phyloP scores from a whole-genome alignment of 2,329 filamentous ascomycete genomes.

The Harringtonia aguacate region DNA sequence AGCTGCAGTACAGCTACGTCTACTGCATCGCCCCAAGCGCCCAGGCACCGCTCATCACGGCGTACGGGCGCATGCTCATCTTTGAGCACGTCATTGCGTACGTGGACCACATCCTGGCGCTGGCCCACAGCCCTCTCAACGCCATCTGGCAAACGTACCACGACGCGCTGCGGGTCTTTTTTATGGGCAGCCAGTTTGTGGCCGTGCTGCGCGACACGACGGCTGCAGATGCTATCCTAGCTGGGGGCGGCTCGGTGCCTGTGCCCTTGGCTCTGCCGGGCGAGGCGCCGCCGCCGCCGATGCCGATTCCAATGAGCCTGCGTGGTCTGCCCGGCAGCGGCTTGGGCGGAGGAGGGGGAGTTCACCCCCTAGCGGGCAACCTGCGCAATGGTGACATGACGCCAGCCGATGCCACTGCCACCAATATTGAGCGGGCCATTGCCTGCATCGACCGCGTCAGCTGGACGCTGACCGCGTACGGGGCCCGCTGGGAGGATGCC shows the following conservation, averaged over 20 bases:
- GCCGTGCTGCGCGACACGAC: conserved; percentile 45
- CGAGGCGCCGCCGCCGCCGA: conserved; percentile 38
- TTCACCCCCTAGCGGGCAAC: no score
- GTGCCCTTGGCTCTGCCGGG: conserved; percentile 32
- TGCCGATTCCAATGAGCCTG: no score
- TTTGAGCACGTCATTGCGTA: conserved; percentile 85
- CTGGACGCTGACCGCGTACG: conserved; percentile 44
- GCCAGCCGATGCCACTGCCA: conserved; percentile 16
- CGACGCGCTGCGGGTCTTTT: conserved; percentile 77
- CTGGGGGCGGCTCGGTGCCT: conserved; percentile 31
- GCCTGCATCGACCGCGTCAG: conserved; percentile 42
- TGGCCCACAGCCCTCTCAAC: conserved; percentile 47
- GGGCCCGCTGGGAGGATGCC: conserved; percentile 49
- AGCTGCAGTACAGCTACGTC: conserved; percentile 82
- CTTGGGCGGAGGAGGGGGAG: no score
- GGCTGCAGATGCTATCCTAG: conserved; percentile 41
- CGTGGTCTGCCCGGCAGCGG: no score
- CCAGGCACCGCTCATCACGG: conserved; percentile 58
- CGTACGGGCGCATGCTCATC: conserved; percentile 69
- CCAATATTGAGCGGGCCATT: conserved; percentile 45
- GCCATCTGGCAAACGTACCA: conserved; percentile 72
- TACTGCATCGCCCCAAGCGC: conserved; percentile 78
- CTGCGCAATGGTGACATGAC: no score
- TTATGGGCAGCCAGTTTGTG: conserved; percentile 54
- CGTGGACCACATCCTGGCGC: conserved; percentile 59